Conservation (phyloP, 192 early-diverging fungal genomes). For the Diversispora eburnea region DNA sequence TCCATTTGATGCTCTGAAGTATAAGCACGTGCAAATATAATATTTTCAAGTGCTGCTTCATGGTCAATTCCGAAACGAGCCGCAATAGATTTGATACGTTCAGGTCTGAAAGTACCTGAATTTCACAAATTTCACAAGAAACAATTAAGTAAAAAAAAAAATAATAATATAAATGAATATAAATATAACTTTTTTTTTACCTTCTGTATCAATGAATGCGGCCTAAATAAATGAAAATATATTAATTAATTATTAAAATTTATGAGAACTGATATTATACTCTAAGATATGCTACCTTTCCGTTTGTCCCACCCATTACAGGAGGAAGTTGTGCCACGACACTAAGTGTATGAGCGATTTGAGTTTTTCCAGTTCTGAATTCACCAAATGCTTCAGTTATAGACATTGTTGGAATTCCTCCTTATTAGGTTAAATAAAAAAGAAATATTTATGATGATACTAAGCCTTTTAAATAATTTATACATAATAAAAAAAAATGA, state of each 20-base stretch:
- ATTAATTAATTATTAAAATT: neutral
- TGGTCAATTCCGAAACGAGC: slow-evolving; percentile 60
- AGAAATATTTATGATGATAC: no score
- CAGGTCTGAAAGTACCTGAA: slow-evolving; percentile 79
- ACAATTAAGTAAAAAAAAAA: neutral
- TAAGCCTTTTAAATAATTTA: neutral
- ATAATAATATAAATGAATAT: neutral
- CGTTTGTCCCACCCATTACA: slow-evolving; percentile 69
- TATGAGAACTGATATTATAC: no score
- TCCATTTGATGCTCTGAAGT: slow-evolving; percentile 86
- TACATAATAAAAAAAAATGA: neutral
- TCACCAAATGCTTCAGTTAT: slow-evolving; percentile 89
- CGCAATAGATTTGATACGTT: slow-evolving; percentile 72
- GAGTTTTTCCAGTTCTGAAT: slow-evolving; percentile 85
- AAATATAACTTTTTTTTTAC: slow-evolving; percentile 1
- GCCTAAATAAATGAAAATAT: slow-evolving; percentile 2
- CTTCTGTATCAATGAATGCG: slow-evolving; percentile 48
- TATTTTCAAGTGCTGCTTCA: slow-evolving; percentile 70
- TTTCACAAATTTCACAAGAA: slow-evolving; percentile 19
- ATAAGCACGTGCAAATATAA: slow-evolving; percentile 73
- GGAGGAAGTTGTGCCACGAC: slow-evolving; percentile 70
- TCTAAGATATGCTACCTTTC: slow-evolving; percentile 66
- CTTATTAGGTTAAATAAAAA: slow-evolving; percentile 22
- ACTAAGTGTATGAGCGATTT: slow-evolving; percentile 76
- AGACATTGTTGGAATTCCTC: slow-evolving; percentile 75